These are phyloP conservation scores for Tuber melanosporum DNA, from an alignment of 495 filamentous ascomycete genomes.

Conservation along the genomic window DNA sequence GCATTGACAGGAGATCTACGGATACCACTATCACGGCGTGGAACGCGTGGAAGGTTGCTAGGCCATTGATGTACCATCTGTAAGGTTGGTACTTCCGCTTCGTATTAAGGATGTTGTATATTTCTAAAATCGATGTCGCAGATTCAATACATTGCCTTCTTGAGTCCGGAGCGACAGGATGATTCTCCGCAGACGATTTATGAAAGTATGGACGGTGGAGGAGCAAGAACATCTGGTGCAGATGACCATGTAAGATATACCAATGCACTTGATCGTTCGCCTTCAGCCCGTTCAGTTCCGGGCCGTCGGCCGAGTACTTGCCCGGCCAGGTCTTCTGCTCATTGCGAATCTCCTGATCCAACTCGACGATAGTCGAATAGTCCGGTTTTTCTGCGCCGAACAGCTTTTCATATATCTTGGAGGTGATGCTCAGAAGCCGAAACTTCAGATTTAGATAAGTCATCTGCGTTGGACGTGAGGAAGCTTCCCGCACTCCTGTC, in stretches of 20 bases:
- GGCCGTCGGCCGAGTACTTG: slow-evolving; percentile 42
- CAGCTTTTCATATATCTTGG: slow-evolving; percentile 2
- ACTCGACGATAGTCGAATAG: slow-evolving; percentile 39
- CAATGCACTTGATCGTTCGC: slow-evolving; percentile 38
- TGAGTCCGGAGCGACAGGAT: slow-evolving; percentile 24
- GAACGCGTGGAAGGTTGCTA: slow-evolving; percentile 45
- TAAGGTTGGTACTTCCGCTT: slow-evolving; percentile 44
- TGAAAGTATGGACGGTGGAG: slow-evolving; percentile 46
- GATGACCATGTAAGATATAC: slow-evolving; percentile 47
- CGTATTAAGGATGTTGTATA: slow-evolving; percentile 44
- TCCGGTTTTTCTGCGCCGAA: slow-evolving; percentile 41
- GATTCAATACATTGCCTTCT: slow-evolving; percentile 44
- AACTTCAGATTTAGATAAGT: slow-evolving; percentile 47
- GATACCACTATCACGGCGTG: slow-evolving; percentile 1
- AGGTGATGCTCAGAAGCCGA: slow-evolving; percentile 44
- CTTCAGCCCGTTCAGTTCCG: neutral
- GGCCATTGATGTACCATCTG: slow-evolving; percentile 47
- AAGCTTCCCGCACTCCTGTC: slow-evolving; percentile 31
- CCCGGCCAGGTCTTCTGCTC: slow-evolving; percentile 45
- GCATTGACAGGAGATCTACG: neutral
- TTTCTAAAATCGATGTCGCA: slow-evolving; percentile 44
- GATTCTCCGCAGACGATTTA: neutral
- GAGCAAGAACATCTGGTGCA: slow-evolving; percentile 47
- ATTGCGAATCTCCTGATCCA: slow-evolving; percentile 45
- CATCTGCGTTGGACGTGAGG: slow-evolving; percentile 46